Evolutionary conservation across 129 eudicot species (phyloP).

Genomic region (Artemisia argyi): DNA sequence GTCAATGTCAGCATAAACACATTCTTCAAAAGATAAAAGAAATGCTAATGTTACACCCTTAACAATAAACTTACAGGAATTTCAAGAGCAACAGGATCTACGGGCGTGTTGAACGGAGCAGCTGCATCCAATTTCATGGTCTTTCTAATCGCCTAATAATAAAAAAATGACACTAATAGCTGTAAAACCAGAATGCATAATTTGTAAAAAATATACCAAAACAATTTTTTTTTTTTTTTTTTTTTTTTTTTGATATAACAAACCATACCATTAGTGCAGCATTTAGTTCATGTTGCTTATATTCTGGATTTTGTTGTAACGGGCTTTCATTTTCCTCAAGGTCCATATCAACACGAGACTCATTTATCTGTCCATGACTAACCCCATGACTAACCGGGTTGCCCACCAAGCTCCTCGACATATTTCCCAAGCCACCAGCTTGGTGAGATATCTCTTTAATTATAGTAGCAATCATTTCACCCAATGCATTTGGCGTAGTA

Average conservation of each 20-base stretch:
- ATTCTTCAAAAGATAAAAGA: background rate
- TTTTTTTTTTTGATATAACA: background rate
- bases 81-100: no score
- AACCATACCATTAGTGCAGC: conserved; percentile 2
- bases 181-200: background rate
- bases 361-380: background rate
- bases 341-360: background rate
- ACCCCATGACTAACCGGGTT: background rate
- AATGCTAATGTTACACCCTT: background rate
- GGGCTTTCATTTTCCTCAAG: background rate
- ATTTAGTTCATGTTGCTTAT: background rate
- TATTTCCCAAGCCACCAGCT: conserved; percentile 41
- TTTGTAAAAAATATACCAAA: background rate
- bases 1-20: background rate
- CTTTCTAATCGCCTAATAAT: background rate
- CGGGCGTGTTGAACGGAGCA: no score
- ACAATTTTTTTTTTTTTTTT: no score
- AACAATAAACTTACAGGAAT: background rate
- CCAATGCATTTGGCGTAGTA: conserved; percentile 42
- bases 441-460: conserved; percentile 40
- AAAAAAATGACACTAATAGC: background rate
- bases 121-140: background rate
- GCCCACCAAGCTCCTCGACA: conserved; percentile 28
- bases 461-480: conserved; percentile 39
- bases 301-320: background rate